Base-by-base conservation (phyloP, 1,284 basidiomycete genomes). In the Leccinum olivaceoglutinosum region DNA sequence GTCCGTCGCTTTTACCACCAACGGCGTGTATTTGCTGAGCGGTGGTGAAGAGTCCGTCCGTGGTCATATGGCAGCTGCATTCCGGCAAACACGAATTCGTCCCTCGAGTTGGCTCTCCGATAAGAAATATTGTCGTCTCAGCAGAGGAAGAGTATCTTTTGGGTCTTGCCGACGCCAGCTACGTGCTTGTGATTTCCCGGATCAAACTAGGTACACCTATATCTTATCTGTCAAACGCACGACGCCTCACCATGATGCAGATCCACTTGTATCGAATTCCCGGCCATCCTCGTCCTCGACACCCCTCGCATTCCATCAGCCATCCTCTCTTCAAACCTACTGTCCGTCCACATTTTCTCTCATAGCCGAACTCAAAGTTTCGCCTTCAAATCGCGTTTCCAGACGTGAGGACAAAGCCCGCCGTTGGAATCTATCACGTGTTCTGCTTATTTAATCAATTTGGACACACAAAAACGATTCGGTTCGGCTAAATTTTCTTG, bases 11-110 rank as follows among this genome's bases (percentile, higher is more conserved):
- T 99, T 98, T 75, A 93, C 94, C 0, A 78, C 88, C 2, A 96
- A 96, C 68, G 97, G 97, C 12, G 90, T 94, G 2, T 96, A 98
- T 73, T 79, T 99, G 21, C 78, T 99, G 58, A 97, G 93, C 62
- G 97, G 95, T 68, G 97, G 97, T 55, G 94, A 98, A 74, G 97
- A 99, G 76, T 87, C 92, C 41, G 96, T 98, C 21, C 1, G 78
- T 99, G 8, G 96, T 99, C 29, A 88, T 97, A 62, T 99, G 97
- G 97, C 93, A 96, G 71, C 74, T 97, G 46, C 88, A 93, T 67
- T 87, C 88, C 0, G 90, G 91, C 14, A 91, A 88, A 76, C 88
- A 88, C 72, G 93, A 96, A 74, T 99, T 93, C 72, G 86, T 99
- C 4, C 96, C 97, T 39, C 87, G 97, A 59, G 84, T 99, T 2